Conservation (phyloP, 2,329 filamentous ascomycete genomes). For the Aspergillus fumigatiaffinis region DNA sequence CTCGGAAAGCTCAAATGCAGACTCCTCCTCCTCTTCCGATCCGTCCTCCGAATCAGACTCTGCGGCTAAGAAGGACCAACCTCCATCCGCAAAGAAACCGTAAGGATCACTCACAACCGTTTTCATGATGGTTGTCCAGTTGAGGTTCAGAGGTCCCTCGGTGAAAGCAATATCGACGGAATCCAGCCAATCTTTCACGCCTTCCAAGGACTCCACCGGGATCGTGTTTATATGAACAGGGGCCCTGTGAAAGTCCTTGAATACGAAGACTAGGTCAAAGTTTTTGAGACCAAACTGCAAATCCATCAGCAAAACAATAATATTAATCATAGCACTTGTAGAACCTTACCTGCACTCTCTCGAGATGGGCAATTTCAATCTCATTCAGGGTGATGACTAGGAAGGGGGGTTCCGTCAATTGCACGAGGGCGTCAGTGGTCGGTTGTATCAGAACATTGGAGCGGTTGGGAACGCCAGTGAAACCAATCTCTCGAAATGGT, state of each 20-base stretch:
- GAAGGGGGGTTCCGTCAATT: conserved; percentile 95
- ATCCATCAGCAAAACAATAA: conserved; percentile 20
- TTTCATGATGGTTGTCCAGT: conserved; percentile 99
- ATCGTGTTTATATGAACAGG: conserved; percentile 98
- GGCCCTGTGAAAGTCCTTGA: conserved; percentile 91
- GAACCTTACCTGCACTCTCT: conserved; percentile 68
- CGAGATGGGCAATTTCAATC: conserved; percentile 92
- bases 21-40: conserved; percentile 78
- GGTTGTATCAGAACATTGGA: conserved; percentile 95
- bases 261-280: conserved; percentile 97
- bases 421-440: conserved; percentile 93
- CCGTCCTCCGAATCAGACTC: conserved; percentile 82
- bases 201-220: conserved; percentile 87
- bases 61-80: conserved; percentile 86
- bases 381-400: conserved; percentile 93
- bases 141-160: conserved; percentile 93
- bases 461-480: conserved; percentile 92
- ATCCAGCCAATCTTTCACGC: conserved; percentile 97
- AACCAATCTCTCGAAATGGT: conserved; percentile 92
- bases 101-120: conserved; percentile 92
- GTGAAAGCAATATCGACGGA: conserved; percentile 90
- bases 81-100: conserved; percentile 90
- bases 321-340: not conserved
- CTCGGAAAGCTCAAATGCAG: conserved; percentile 85
- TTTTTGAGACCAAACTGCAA: conserved; percentile 90